Evolutionary conservation across 2,329 filamentous ascomycete species (phyloP).

Genomic region (Penicillium sp.): DNA sequence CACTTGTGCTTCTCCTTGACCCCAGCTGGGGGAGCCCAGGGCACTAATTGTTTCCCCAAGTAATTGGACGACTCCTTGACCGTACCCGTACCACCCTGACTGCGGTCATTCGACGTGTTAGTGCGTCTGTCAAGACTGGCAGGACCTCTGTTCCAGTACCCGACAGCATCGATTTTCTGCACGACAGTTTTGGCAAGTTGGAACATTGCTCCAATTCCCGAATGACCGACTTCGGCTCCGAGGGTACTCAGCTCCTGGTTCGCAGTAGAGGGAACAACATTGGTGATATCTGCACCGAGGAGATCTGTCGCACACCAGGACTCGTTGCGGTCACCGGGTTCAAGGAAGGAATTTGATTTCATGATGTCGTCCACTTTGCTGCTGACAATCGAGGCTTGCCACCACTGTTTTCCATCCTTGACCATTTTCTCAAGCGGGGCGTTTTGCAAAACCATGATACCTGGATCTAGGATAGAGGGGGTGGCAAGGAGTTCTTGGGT

Average conservation of each 20-base stretch:
- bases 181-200: slow-evolving; percentile 35
- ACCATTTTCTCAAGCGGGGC: slow-evolving; percentile 30
- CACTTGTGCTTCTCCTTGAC: not conserved
- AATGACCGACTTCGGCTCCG: slow-evolving; percentile 1
- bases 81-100: not conserved
- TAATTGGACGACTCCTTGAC: not conserved
- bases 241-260: not conserved
- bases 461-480: slow-evolving; percentile 22
- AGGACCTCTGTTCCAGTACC: slow-evolving; percentile 29
- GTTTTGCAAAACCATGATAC: slow-evolving; percentile 32
- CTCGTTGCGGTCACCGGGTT: slow-evolving; percentile 36
- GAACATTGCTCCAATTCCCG: slow-evolving; percentile 13
- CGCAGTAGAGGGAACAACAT: not conserved
- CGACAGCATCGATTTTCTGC: slow-evolving; percentile 41
- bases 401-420: slow-evolving; percentile 38
- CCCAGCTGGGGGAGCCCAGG: not conserved
- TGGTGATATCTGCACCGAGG: slow-evolving; percentile 14
- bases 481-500: slow-evolving; percentile 37
- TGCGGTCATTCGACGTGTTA: not conserved
- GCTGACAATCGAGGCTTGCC: slow-evolving; percentile 42
- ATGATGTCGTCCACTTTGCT: slow-evolving; percentile 37
- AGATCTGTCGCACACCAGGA: slow-evolving; percentile 36
- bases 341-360: slow-evolving; percentile 33
- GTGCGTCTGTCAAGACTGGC: not conserved
- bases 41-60: not conserved